Percentiles rank a stretch among this genome's conserved stretches.
Evolutionary conservation across 2,329 filamentous ascomycete species (phyloP).

Genomic region (Aureobasidium namibiae): DNA sequence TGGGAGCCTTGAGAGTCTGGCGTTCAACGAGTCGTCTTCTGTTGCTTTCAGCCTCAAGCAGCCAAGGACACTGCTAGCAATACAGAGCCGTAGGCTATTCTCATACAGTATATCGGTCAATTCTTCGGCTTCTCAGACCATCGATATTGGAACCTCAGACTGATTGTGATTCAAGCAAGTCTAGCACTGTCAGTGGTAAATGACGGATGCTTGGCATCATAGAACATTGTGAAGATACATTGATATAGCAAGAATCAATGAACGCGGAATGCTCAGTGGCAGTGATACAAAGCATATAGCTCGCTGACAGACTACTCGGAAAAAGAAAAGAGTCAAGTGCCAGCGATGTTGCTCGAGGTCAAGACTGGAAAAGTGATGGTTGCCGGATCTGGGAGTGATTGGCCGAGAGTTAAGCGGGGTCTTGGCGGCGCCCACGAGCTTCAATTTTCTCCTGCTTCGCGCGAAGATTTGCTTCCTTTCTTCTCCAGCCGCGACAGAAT

Average conservation of each 20-base stretch:
- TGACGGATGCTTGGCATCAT: not conserved
- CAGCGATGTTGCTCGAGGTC: not conserved
- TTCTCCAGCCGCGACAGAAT: conserved; percentile 10
- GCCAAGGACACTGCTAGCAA: not conserved
- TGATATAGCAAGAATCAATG: not conserved
- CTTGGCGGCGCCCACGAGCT: not conserved
- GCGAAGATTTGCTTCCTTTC: not conserved
- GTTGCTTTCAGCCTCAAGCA: not conserved
- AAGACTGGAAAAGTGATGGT: not conserved
- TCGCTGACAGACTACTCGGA: too few relatives aligned
- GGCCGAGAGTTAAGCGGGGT: not conserved
- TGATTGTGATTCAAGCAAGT: not conserved
- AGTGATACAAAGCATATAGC: not conserved
- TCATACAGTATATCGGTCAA: not conserved
- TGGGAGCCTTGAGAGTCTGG: not conserved
- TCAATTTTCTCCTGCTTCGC: conserved; percentile 8
- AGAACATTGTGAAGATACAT: not conserved
- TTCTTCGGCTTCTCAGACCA: not conserved
- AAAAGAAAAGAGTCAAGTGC: not conserved
- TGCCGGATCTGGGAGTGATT: conserved; percentile 2
- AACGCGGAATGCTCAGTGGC: not conserved
- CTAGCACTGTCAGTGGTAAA: not conserved
- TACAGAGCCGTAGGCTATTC: not conserved
- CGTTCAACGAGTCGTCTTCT: not conserved
- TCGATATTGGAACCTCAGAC: not conserved